Conservation (phyloP, 1,284 basidiomycete genomes). For the Phlebopus sp. region DNA sequence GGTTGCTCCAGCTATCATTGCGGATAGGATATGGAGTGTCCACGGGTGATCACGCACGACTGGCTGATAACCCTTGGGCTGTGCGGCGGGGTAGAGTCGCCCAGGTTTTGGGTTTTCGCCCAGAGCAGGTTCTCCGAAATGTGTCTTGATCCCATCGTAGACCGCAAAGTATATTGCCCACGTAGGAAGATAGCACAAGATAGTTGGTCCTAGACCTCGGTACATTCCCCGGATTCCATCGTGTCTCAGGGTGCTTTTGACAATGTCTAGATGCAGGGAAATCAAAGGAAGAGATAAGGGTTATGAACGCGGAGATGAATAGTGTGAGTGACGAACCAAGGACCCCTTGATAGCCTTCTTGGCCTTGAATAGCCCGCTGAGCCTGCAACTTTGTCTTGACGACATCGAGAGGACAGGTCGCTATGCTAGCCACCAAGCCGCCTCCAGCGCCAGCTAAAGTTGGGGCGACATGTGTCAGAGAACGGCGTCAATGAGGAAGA, state of each 20-base stretch:
- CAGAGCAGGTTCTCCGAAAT: slow-evolving; percentile 65
- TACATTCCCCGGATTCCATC: slow-evolving; percentile 87
- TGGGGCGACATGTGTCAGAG: background rate
- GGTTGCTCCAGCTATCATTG: slow-evolving; percentile 88
- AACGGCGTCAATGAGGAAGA: background rate
- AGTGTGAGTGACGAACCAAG: slow-evolving; percentile 47
- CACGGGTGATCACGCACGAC: slow-evolving; percentile 74
- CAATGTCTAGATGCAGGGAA: slow-evolving; percentile 50
- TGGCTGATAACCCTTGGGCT: slow-evolving; percentile 78
- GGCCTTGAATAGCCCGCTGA: slow-evolving; percentile 66
- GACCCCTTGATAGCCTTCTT: slow-evolving; percentile 74
- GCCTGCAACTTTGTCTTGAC: slow-evolving; percentile 97
- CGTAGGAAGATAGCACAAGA: slow-evolving; percentile 92
- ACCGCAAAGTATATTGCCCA: slow-evolving; percentile 99
- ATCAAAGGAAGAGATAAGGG: slow-evolving; percentile 25
- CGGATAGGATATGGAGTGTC: slow-evolving; percentile 85
- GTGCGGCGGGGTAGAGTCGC: slow-evolving; percentile 73
- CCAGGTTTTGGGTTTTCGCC: slow-evolving; percentile 38
- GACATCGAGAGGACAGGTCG: slow-evolving; percentile 96
- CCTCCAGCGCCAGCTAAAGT: slow-evolving; percentile 78
- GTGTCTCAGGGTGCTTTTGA: slow-evolving; percentile 67
- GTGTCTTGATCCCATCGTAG: slow-evolving; percentile 88
- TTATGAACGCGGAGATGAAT: slow-evolving; percentile 6
- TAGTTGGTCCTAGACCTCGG: slow-evolving; percentile 91
- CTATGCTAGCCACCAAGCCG: slow-evolving; percentile 88